phyloP scores from a whole-genome alignment of 768 basidiomycete species.

The Rhizopogon roseolus region DNA sequence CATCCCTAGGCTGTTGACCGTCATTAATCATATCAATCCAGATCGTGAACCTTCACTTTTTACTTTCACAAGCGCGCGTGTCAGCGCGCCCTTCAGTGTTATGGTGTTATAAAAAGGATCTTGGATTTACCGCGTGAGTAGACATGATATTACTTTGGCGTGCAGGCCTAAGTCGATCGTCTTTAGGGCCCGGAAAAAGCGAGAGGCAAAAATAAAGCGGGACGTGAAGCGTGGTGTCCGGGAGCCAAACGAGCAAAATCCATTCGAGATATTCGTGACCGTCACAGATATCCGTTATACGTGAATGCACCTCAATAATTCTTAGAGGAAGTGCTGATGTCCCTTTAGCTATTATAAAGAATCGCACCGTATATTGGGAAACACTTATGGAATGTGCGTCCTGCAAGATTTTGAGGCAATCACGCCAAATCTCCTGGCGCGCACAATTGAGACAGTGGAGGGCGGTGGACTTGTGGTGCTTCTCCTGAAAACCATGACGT shows the following conservation, averaged over 20 bases:
- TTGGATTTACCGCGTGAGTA: constrained; percentile 88
- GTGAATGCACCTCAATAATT: constrained; percentile 39
- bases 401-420: constrained; percentile 98
- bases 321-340: background rate
- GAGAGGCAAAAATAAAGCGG: constrained; percentile 93
- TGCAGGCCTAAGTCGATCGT: background rate
- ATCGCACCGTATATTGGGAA: constrained; percentile 92
- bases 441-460: constrained; percentile 97
- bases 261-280: constrained; percentile 96
- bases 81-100: constrained; percentile 88
- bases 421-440: constrained; percentile 93
- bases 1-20: background rate
- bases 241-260: constrained; percentile 92
- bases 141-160: background rate
- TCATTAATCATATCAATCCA: constrained; percentile 20
- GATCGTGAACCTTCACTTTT: constrained; percentile 93
- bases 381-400: constrained; percentile 96
- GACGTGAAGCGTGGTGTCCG: constrained; percentile 93
- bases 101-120: constrained; percentile 99
- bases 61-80: constrained; percentile 87
- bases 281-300: constrained; percentile 99
- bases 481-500: constrained; percentile 92
- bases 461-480: constrained; percentile 89
- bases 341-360: constrained; percentile 88
- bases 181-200: constrained; percentile 87